Base-by-base conservation (phyloP, 1,284 basidiomycete genomes). In the Schizopora paradoxa region DNA sequence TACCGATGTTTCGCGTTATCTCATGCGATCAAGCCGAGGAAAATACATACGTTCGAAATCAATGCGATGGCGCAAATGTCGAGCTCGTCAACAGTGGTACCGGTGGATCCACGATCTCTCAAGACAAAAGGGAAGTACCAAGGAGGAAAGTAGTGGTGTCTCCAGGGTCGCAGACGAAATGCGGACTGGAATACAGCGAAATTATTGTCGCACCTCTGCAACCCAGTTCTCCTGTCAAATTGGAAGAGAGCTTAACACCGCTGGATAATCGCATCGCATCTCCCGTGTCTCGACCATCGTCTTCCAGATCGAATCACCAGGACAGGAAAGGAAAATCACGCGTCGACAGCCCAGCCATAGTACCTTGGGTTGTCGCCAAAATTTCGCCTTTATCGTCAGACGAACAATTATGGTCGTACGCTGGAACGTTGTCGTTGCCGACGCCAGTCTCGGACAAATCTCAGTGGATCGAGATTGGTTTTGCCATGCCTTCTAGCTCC, bases 391-490 rank as follows among this genome's bases (percentile, higher is more conserved):
- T 86, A 38, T 52, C 65, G 29, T 56, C 63, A 26, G 51, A 52
- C 23, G 48, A 47, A 25, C 56, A 64, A 21, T 66, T 70, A 7
- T 62, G 65, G 34, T 67, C 69, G 29, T 84, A 86, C 53, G 78
- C 74, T 18, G 82, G 86, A 36, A 71, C 74, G 27, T 54, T 83
- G 14, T 63, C 54, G 37, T 59, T 85, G 13, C 74, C 77, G 25
- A 74, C 74, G 5, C 81, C 82, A 14, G 65, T 70, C 10, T 72
- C 79, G 35, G 57, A 66, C 11, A 74, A 77, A 44, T 72, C 73
- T 18, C 80, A 80, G 45, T 84, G 78, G 79, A 64, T 88, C n/a
- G 83, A 86, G 61, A 86, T 88, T 56, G 84, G 82, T n/a, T 66
- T 88, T 33, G 77, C 77, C 6, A 68, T 70, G 47, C 63, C 67